Evolutionary conservation across 139 green algal species (phyloP).

Genomic region (Chlamydomonas eustigma): DNA sequence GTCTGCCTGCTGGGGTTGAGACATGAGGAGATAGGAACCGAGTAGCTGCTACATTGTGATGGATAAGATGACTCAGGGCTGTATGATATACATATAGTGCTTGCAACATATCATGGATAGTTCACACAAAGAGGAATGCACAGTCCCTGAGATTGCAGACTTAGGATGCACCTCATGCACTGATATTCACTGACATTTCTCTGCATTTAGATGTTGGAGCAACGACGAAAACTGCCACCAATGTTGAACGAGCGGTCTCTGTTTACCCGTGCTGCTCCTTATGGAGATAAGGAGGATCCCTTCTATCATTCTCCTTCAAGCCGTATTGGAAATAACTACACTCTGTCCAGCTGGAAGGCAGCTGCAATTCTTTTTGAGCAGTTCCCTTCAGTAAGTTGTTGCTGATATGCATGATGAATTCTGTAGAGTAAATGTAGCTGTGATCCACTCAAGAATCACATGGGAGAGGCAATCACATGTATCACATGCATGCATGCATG

Average conservation of each 20-base stretch:
- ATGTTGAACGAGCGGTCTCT: conserved; percentile 63
- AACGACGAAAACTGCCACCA: conserved; percentile 58
- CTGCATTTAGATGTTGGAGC: conserved; percentile 36
- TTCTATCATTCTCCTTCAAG: conserved; percentile 68
- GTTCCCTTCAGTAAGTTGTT: conserved; percentile 23
- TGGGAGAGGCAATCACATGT: too few relatives aligned
- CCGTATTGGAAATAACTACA: conserved; percentile 63
- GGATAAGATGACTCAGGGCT: neutral
- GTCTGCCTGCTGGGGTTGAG: too few relatives aligned
- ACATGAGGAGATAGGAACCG: too few relatives aligned
- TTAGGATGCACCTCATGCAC: conserved; percentile 5
- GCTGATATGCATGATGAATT: too few relatives aligned
- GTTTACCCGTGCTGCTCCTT: conserved; percentile 65
- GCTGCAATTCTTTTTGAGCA: conserved; percentile 61
- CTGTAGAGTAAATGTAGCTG: too few relatives aligned
- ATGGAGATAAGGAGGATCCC: conserved; percentile 57
- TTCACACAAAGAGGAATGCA: neutral
- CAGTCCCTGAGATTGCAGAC: neutral
- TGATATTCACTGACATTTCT: neutral
- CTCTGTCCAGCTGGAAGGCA: conserved; percentile 20
- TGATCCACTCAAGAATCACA: too few relatives aligned
- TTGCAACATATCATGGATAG: neutral
- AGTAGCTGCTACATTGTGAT: neutral
- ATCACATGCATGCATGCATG: too few relatives aligned
- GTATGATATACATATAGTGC: neutral